Evolutionary conservation across 306 rosid species (phyloP), one percentile per base, ranked within the genome.

Genomic region (Trichosanthes cucumerina): DNA sequence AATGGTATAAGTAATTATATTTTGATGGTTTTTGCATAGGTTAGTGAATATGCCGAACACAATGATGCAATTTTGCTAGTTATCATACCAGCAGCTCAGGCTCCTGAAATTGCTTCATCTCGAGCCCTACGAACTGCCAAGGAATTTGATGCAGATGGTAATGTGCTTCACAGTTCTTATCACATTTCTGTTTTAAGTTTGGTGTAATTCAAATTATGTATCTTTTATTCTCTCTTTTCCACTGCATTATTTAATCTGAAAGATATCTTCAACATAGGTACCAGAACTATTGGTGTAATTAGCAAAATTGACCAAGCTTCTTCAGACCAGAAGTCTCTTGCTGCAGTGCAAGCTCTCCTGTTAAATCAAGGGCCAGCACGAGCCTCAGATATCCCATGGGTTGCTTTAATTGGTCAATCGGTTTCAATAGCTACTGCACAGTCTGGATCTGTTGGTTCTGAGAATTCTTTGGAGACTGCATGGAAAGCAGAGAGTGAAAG

Each of bases 401-500:
- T 95, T 88, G 99, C 99, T 77, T 77, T 95, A 81, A 95, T 91
- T 8, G 98, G 98, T 33, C 98, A 95, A 79, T 92, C 97, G 14
- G 98, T 95, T 85, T 69, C 99, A 74, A 91, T 95, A 78, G 99
- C 97, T 65, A 86, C 99, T 3, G 81, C 97, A 33, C 98, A 95
- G 84, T 92, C 99, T 83, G 99, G 97, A 80, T 92, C 97, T 52
- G 53, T 90, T 81, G 92, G 93, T 70, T 91, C 97, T 36, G 99
- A 95, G 65, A 92, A 52, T 88, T 95, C 99, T 38, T 75, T 95
- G 82, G 99, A 95, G 90, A 95, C 96, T 81, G 99, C 99, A 10
- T 95, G 99, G 99, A 92, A 76, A 81, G 99, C 99, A 80, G 99
- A 95, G 87, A 95, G 86, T 80, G 99, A 95, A 85, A 95, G 97